Conservation (phyloP, 2,329 filamentous ascomycete genomes). For the Aspergillus pseudoviridinutans region DNA sequence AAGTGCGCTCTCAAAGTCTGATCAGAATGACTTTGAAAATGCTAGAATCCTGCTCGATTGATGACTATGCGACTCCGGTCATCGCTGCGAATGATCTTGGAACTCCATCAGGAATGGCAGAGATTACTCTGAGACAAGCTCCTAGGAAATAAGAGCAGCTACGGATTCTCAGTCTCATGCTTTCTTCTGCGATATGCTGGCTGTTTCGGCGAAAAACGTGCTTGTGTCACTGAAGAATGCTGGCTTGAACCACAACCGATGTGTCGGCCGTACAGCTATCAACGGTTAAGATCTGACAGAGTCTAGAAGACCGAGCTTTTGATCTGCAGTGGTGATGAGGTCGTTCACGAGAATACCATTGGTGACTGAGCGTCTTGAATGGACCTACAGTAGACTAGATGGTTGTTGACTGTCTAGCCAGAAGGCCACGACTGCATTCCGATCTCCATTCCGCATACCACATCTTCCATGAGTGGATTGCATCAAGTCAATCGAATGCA, state of each 20-base stretch:
- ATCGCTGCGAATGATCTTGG: not conserved
- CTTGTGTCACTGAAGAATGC: not conserved
- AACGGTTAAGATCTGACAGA: not conserved
- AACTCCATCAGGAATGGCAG: not conserved
- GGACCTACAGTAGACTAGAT: not conserved
- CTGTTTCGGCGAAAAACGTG: not conserved
- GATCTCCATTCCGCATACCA: conserved; percentile 8
- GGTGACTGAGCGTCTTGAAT: not conserved
- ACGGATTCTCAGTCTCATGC: not conserved
- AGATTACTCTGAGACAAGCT: not conserved
- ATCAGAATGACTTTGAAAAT: not conserved
- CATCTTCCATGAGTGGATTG: not conserved
- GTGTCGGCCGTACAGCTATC: not conserved
- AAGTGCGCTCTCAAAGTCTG: not conserved
- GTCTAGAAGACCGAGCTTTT: not conserved
- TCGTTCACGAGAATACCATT: not conserved
- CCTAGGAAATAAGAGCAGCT: not conserved
- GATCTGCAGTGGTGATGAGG: not conserved
- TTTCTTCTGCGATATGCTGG: not conserved
- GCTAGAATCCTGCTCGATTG: not conserved
- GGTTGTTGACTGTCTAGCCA: not conserved
- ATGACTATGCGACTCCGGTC: not conserved
- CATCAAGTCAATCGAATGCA: not conserved
- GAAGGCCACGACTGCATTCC: conserved; percentile 1
- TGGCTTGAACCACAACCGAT: too few species aligned